These are phyloP conservation scores for Trypanosoma boissoni DNA, from an alignment of 208 protist genomes.

Conservation along the genomic window DNA sequence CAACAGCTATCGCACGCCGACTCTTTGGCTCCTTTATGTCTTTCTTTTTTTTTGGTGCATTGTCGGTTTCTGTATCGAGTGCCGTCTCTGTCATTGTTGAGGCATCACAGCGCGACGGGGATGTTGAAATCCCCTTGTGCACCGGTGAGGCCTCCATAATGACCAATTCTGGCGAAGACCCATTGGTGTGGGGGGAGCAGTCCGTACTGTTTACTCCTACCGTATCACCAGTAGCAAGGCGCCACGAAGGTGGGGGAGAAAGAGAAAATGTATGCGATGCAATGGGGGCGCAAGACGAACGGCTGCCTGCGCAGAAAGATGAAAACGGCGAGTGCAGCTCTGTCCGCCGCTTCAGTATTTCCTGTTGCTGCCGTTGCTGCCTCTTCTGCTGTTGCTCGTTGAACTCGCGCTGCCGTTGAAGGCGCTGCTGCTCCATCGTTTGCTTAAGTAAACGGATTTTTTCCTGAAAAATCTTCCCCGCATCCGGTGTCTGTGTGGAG, in stretches of 20 bases:
- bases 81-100: constrained; percentile 10
- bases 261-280: background rate
- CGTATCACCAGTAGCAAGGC: background rate
- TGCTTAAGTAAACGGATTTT: constrained; percentile 20
- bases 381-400: background rate
- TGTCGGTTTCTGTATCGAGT: too few relatives aligned
- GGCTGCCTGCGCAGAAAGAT: background rate
- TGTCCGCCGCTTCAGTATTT: background rate
- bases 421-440: constrained; percentile 9
- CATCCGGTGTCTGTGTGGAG: background rate
- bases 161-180: constrained; percentile 4
- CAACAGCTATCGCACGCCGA: background rate
- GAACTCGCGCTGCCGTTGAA: background rate
- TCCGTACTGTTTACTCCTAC: too few relatives aligned
- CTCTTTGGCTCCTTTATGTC: background rate
- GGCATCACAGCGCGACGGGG: background rate
- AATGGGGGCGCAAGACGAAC: background rate
- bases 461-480: constrained; percentile 15
- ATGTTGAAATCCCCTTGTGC: background rate
- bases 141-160: constrained; percentile 7
- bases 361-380: background rate
- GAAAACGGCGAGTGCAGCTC: background rate
- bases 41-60: too few relatives aligned
- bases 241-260: background rate
- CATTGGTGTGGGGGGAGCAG: too few relatives aligned